These are phyloP conservation scores for Kazachstania africana DNA, from an alignment of 805 yeast species.

Conservation along the genomic window DNA sequence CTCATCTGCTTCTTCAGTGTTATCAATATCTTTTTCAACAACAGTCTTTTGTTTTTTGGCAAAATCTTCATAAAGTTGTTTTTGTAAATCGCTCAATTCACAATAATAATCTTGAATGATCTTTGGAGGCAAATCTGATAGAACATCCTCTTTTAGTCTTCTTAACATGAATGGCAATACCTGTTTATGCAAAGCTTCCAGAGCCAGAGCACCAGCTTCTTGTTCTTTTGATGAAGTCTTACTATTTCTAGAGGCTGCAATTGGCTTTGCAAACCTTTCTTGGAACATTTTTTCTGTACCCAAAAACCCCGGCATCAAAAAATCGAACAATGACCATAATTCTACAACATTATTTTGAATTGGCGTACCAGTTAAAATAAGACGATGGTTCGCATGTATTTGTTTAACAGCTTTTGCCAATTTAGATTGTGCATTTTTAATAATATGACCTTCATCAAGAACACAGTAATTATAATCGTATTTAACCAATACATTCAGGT, in stretches of 20 bases:
- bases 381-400: constrained; percentile 75
- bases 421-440: constrained; percentile 83
- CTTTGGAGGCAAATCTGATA: constrained; percentile 94
- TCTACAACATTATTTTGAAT: constrained; percentile 95
- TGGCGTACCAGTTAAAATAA: constrained; percentile 93
- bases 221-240: constrained; percentile 87
- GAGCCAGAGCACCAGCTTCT: constrained; percentile 91
- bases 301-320: constrained; percentile 95
- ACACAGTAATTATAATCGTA: constrained; percentile 87
- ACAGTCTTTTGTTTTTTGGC: constrained; percentile 70
- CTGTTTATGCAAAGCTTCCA: constrained; percentile 93
- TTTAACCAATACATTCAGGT: constrained; percentile 47
- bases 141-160: constrained; percentile 89
- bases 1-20: constrained; percentile 35
- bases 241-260: constrained; percentile 82
- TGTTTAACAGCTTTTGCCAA: constrained; percentile 79
- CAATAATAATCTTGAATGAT: constrained; percentile 97
- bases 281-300: constrained; percentile 92
- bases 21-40: constrained; percentile 53
- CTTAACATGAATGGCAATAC: constrained; percentile 93
- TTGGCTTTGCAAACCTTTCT: constrained; percentile 95
- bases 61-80: constrained; percentile 78
- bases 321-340: constrained; percentile 94
- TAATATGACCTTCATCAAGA: constrained; percentile 94
- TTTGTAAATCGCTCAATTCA: constrained; percentile 84